Conservation (phyloP, 2,329 filamentous ascomycete genomes). For the Paracorniculantispora psalliotae region DNA sequence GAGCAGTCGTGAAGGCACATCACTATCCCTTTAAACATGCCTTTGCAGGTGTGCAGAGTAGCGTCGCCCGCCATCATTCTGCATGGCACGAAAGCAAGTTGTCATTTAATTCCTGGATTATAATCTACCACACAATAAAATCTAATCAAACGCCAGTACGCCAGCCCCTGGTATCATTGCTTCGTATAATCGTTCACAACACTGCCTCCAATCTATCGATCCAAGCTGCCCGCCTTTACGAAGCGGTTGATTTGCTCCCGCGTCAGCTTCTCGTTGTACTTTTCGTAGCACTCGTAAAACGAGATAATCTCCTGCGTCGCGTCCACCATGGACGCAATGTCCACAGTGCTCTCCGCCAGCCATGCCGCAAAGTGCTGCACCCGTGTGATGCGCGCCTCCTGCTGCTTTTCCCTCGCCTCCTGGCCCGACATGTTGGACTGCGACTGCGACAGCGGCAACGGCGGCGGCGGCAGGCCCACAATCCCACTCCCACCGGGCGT, state of each 20-base stretch:
- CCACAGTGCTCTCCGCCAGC: slow-evolving; percentile 80
- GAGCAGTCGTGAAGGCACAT: too few relatives aligned
- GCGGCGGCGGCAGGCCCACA: not conserved
- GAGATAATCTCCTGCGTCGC: slow-evolving; percentile 89
- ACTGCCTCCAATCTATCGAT: slow-evolving; percentile 36
- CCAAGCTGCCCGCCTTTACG: slow-evolving; percentile 52
- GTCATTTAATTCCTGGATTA: too few relatives aligned
- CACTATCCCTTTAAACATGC: too few relatives aligned
- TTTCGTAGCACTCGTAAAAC: slow-evolving; percentile 68
- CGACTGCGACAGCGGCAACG: not conserved
- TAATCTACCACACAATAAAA: too few relatives aligned
- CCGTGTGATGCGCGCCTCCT: slow-evolving; percentile 56
- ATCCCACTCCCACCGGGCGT: not conserved
- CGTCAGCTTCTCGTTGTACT: slow-evolving; percentile 56
- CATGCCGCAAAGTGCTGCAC: slow-evolving; percentile 66
- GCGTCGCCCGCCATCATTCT: too few relatives aligned
- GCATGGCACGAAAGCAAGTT: too few relatives aligned
- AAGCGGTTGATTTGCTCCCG: slow-evolving; percentile 55
- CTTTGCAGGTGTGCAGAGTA: too few relatives aligned
- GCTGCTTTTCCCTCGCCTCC: slow-evolving; percentile 43
- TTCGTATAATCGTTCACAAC: not conserved
- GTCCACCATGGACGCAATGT: slow-evolving; percentile 80
- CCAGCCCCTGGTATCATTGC: slow-evolving; percentile 9
- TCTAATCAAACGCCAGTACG: slow-evolving; percentile 1
- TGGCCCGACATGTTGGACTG: slow-evolving; percentile 19